Conservation (phyloP, 2,329 filamentous ascomycete species). For the Chaetomium sp. region DNA sequence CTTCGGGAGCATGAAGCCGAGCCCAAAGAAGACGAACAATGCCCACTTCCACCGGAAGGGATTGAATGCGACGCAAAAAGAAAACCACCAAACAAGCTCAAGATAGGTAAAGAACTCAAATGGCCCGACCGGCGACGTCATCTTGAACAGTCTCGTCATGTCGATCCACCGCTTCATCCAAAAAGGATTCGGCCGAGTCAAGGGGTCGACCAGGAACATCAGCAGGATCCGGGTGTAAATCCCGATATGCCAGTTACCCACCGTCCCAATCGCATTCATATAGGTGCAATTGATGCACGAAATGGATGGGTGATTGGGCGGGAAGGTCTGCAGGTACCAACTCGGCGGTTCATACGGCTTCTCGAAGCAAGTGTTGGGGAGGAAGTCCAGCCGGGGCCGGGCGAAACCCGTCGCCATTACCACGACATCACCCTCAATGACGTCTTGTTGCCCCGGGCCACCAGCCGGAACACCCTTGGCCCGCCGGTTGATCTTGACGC, state of each 20-base stretch:
- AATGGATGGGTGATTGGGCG: conserved; percentile 70
- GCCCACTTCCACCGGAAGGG: conserved; percentile 93
- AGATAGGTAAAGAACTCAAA: conserved; percentile 91
- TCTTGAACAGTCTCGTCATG: conserved; percentile 74
- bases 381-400: conserved; percentile 70
- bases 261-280: conserved; percentile 75
- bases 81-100: conserved; percentile 83
- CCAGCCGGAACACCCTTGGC: conserved; percentile 71
- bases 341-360: conserved; percentile 77
- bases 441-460: conserved; percentile 69
- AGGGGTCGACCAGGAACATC: conserved; percentile 81
- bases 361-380: conserved; percentile 71
- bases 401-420: conserved; percentile 84
- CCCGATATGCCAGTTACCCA: conserved; percentile 86
- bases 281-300: conserved; percentile 83
- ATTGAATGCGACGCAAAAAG: conserved; percentile 76
- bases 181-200: conserved; percentile 68
- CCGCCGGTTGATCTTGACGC: conserved; percentile 72
- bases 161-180: conserved; percentile 89
- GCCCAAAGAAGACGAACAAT: conserved; percentile 76
- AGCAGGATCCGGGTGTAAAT: conserved; percentile 85
- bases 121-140: conserved; percentile 67
- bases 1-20: conserved; percentile 68
- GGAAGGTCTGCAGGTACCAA: conserved; percentile 89
- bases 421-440: conserved; percentile 72